phyloP scores from a whole-genome alignment of 2,329 filamentous ascomycete species.

The Fusarium avenaceum region DNA sequence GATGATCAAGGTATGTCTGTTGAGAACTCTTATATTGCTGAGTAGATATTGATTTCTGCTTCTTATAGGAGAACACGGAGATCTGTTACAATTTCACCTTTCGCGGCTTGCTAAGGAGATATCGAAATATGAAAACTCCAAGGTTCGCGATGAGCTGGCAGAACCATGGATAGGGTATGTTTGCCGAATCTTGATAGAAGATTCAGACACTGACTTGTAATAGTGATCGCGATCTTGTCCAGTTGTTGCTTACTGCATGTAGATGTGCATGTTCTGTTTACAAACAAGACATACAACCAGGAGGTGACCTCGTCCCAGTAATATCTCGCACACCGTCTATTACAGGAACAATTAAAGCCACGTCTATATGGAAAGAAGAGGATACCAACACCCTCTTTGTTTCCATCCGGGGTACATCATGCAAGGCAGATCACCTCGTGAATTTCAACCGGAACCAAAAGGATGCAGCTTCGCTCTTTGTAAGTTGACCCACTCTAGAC shows the following conservation, averaged over 20 bases:
- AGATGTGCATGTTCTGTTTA: constrained; percentile 44
- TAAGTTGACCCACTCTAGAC: constrained; percentile 6
- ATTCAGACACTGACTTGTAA: accelerated
- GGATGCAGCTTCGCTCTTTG: constrained; percentile 22
- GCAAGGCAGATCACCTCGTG: constrained; percentile 43
- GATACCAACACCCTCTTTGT: constrained; percentile 33
- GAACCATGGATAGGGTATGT: constrained; percentile 32
- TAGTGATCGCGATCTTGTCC: constrained; percentile 2
- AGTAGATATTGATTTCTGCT: too few species aligned
- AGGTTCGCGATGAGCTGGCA: neutral
- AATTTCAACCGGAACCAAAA: constrained; percentile 37
- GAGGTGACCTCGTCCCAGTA: constrained; percentile 26
- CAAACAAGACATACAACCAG: constrained; percentile 15
- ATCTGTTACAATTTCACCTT: constrained; percentile 42
- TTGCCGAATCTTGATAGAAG: accelerated
- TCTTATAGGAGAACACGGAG: constrained; percentile 35
- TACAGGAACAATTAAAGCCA: constrained; percentile 38
- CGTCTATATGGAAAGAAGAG: constrained; percentile 40
- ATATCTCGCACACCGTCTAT: constrained; percentile 37
- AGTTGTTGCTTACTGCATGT: constrained; percentile 34
- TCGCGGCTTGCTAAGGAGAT: constrained; percentile 40
- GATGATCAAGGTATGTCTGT: constrained; percentile 34
- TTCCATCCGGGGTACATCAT: constrained; percentile 40
- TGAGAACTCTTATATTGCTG: too few species aligned
- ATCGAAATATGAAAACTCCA: constrained; percentile 40